Evolutionary conservation across 1,284 basidiomycete species (phyloP).

Genomic region (Meripilus lineatus): DNA sequence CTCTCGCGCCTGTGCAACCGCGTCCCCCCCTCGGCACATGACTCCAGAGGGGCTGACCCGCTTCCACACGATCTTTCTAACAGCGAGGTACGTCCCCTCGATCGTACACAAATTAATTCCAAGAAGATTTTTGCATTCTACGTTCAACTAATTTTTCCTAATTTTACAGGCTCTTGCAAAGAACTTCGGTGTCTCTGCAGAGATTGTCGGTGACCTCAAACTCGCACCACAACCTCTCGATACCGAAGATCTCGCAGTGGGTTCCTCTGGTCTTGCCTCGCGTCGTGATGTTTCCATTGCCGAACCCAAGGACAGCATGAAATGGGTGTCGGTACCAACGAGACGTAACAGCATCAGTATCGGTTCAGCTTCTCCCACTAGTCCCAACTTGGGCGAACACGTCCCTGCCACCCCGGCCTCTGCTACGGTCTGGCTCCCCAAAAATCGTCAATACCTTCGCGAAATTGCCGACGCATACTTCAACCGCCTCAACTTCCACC

Average conservation of each 20-base stretch:
- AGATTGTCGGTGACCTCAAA: slow-evolving; percentile 61
- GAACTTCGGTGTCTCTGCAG: slow-evolving; percentile 69
- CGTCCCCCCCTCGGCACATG: slow-evolving; percentile 44
- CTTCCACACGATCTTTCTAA: slow-evolving; percentile 72
- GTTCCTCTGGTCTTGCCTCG: slow-evolving; percentile 60
- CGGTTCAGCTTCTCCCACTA: slow-evolving; percentile 13
- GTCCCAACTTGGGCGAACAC: slow-evolving; percentile 19
- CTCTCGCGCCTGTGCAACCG: slow-evolving; percentile 10
- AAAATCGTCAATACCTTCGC: slow-evolving; percentile 61
- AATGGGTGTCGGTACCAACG: slow-evolving; percentile 52
- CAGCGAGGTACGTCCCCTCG: slow-evolving; percentile 40
- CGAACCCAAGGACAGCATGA: slow-evolving; percentile 36
- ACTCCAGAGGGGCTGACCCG: slow-evolving; percentile 67
- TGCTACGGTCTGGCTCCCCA: slow-evolving; percentile 65
- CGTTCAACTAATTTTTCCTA: slow-evolving; percentile 5
- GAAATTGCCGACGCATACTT: slow-evolving; percentile 69
- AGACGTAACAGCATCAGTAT: slow-evolving; percentile 36
- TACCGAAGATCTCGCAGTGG: slow-evolving; percentile 71
- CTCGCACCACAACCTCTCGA: slow-evolving; percentile 43
- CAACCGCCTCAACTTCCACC: slow-evolving; percentile 66
- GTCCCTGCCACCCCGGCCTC: slow-evolving; percentile 30
- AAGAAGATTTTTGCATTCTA: slow-evolving; percentile 6
- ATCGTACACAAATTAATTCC: slow-evolving; percentile 3
- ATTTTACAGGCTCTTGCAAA: slow-evolving; percentile 58
- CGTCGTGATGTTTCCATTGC: slow-evolving; percentile 59